Base-by-base conservation (phyloP, 75 land plant species). In the Chamaecyparis obtusa region DNA sequence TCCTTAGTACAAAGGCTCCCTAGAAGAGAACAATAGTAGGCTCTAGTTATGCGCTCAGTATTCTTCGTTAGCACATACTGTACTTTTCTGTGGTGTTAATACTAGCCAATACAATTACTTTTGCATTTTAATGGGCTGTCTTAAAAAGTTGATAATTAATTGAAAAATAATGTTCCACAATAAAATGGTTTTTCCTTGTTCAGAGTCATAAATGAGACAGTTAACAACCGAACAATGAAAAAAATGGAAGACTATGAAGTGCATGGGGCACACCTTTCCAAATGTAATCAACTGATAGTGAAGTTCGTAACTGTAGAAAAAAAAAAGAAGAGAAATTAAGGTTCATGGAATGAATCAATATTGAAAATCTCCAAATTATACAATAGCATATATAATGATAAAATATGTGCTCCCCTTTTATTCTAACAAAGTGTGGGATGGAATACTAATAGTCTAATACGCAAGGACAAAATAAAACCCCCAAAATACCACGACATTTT, bases 261-360 rank as follows among this genome's bases (percentile, higher is more conserved):
- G 75, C 35, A 71, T 71, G 36, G 35, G 75, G 35, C 75, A 56
- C 86, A 97, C 99, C 97, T 98, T 98, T 90, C 99, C 99, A 90
- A 98, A 98, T 48, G 99, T 98, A 51, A 98, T 98, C 94, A 98
- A 86, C 87, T 98, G 97, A 85, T 98, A 98, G 84, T 98, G 99
- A 37, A 98, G 91, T 85, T 98, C 99, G 89, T 96, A 98, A 48
- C 99, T 98, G 96, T 27, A 37, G 0, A 51, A 1, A 2, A 71
- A 39, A 87, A 33, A 11, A 7, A 21, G 8, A 85, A 35, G 5
- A 78, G 46, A 19, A 35, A 72, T 43, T 80, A 19, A 21, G 49
- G n/a, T 27, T 24, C 83, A 44, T 44, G 14, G 51, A 44, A 24
- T 80, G 6, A 44, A 11, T 9, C 11, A n/a, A 71, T 7, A 71